A percentile compares a stretch with the other conserved stretches of the same genome.
Evolutionary conservation across 192 early-diverging fungal species (phyloP).

Genomic region (Coemansia sp.): DNA sequence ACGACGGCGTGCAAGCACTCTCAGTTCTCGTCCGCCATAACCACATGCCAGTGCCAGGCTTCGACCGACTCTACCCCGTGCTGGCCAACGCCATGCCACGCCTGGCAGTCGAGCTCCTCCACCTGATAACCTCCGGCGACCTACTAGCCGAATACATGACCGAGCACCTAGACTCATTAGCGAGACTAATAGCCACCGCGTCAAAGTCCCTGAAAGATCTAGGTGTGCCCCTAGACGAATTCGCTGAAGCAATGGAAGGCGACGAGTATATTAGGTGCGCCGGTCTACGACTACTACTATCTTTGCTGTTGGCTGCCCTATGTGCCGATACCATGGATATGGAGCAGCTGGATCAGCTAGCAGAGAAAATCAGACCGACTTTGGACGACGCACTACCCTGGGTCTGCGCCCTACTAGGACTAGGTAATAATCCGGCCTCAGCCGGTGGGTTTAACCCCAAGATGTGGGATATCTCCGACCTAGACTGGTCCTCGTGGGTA

Average conservation of each 20-base stretch:
- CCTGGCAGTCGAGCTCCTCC: conserved; percentile 21
- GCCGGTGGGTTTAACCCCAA: conserved; percentile 2
- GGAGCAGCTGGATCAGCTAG: conserved; percentile 21
- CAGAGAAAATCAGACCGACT: conserved; percentile 17
- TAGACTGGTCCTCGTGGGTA: conserved; percentile 44
- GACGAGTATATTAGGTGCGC: conserved; percentile 40
- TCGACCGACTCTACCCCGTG: conserved; percentile 25
- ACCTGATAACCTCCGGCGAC: conserved; percentile 18
- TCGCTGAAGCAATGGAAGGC: conserved; percentile 19
- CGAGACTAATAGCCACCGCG: conserved; percentile 18
- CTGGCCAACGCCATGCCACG: conserved; percentile 33
- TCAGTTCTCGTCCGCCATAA: conserved; percentile 21
- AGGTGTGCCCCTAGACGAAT: conserved; percentile 16
- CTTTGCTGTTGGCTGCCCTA: conserved; percentile 28
- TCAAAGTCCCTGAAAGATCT: conserved; percentile 25
- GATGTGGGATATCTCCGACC: conserved; percentile 28
- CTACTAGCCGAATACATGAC: conserved; percentile 9
- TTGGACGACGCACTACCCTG: conserved; percentile 48
- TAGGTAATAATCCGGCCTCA: conserved; percentile 8
- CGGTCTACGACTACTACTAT: conserved; percentile 29
- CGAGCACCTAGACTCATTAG: conserved; percentile 13
- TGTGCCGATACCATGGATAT: conserved; percentile 26
- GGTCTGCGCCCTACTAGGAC: conserved; percentile 44
- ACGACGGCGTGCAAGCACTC: conserved; percentile 27
- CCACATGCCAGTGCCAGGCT: conserved; percentile 14